Evolutionary conservation across 1,139 yeast genomes (phyloP), one percentile per base, ranked within the genome.

Genomic region (Blastobotrys illinoisensis): DNA sequence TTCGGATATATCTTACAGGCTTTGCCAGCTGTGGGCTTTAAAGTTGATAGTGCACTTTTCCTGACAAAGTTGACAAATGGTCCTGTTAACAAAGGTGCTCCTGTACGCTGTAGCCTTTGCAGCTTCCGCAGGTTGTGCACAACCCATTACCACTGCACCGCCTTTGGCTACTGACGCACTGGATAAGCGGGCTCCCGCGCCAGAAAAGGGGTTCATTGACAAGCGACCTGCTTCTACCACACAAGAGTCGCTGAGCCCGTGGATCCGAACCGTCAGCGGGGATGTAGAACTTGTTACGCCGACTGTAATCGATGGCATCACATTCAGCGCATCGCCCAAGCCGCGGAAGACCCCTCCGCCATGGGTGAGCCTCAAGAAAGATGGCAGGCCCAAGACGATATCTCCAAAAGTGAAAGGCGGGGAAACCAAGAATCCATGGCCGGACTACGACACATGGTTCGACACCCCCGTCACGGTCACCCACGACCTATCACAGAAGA

Each of bases 361-460:
- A n/a, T 89, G 97, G 97, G 75, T 89, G 50, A 79, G 88, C 1
- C 75, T 89, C 64, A 79, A 88, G 55, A 83, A 85, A 59, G 81
- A 85, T 57, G 97, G 97, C 7, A 69, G 78, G n/a, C 95, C 96
- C 53, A 83, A 85, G 68, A 88, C 96, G 0, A 81, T 88, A 52
- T 75, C 71, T 49, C 97, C 97, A 1, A 78, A 86, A 62, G 64
- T 82, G 63, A 88, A 88, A 64, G 82, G 84, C 58, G 96, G 95
- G 5, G 74, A 71, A 52, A 83, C 85, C 47, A 79, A 81, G 61
- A 79, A 86, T 50, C 82, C 81, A 1, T 76, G 77, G 16, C 96
- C 96, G 4, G 83, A 83, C 49, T 86, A 87, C 63, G 82, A 83
- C 6, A 86, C 93, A 1, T 87, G 83, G 73, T 89, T 88, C 73